Percentiles rank a stretch among this genome's conserved stretches.
These are phyloP conservation scores for Boletus rex-veris DNA, from an alignment of 768 basidiomycete species.

Conservation along the genomic window DNA sequence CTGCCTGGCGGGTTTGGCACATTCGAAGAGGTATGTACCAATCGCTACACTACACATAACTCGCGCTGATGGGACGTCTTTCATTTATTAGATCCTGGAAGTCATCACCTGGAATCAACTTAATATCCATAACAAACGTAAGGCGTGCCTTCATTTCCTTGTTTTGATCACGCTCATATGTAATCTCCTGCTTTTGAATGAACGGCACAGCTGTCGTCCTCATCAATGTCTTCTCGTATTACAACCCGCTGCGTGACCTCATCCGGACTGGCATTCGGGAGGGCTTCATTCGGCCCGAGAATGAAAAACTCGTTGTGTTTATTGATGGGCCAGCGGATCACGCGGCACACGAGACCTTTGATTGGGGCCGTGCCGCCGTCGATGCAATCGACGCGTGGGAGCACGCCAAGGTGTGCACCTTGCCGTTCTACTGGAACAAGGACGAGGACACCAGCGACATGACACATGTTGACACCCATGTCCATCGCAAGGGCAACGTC, in stretches of 20 bases:
- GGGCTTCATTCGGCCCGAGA: conserved; percentile 70
- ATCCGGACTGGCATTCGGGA: conserved; percentile 62
- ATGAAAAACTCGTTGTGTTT: conserved; percentile 62
- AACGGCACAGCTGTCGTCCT: conserved; percentile 65
- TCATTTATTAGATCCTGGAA: conserved; percentile 80
- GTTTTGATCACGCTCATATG: not conserved
- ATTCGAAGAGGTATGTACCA: conserved; percentile 72
- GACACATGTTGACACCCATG: conserved; percentile 11
- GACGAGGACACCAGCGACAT: conserved; percentile 35
- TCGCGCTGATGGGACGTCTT: conserved; percentile 3
- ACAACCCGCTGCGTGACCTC: conserved; percentile 74
- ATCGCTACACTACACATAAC: no score
- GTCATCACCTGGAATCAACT: conserved; percentile 94
- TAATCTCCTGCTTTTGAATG: not conserved
- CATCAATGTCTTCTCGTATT: conserved; percentile 84
- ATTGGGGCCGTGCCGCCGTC: conserved; percentile 77
- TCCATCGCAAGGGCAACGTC: not conserved
- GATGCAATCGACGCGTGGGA: conserved; percentile 63
- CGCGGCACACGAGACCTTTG: conserved; percentile 53
- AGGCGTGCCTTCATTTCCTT: conserved; percentile 19
- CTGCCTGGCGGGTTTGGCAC: conserved; percentile 95
- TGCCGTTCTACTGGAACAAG: conserved; percentile 51
- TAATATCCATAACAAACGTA: conserved; percentile 82
- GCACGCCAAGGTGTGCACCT: conserved; percentile 25
- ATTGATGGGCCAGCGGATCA: conserved; percentile 66